Conservation (phyloP, 352 stramenopile genomes). For the Phytophthora palmivora region DNA sequence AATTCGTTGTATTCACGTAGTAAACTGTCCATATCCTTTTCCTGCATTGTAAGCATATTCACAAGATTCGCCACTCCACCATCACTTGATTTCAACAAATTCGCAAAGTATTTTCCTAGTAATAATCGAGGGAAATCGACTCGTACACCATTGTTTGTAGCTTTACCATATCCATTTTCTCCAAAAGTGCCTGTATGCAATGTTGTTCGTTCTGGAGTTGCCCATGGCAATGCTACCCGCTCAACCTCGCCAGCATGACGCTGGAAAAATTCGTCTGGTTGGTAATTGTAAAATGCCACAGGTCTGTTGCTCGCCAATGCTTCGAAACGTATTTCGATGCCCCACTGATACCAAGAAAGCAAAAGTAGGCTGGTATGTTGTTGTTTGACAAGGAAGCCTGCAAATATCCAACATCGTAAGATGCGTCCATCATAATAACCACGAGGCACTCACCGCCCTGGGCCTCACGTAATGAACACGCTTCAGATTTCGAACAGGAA, state of each 20-base stretch:
- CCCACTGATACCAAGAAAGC: slow-evolving; percentile 40
- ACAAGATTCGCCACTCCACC: slow-evolving; percentile 27
- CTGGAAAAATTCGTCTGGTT: slow-evolving; percentile 54
- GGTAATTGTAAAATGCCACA: slow-evolving; percentile 60
- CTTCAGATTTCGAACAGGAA: no score
- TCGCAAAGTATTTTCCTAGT: slow-evolving; percentile 45
- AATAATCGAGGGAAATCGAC: slow-evolving; percentile 48
- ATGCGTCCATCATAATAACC: slow-evolving; percentile 47
- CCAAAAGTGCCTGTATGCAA: slow-evolving; percentile 48
- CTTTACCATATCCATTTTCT: slow-evolving; percentile 52
- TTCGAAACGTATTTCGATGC: slow-evolving; percentile 38
- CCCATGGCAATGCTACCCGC: slow-evolving; percentile 47
- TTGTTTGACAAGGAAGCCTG: slow-evolving; percentile 51
- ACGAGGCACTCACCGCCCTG: slow-evolving; percentile 49
- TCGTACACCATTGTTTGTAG: slow-evolving; percentile 49
- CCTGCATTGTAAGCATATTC: slow-evolving; percentile 28
- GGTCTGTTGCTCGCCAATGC: slow-evolving; percentile 31
- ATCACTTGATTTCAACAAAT: slow-evolving; percentile 24
- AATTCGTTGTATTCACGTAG: slow-evolving; percentile 18
- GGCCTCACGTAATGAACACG: no score
- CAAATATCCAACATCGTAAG: slow-evolving; percentile 48
- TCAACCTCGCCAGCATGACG: slow-evolving; percentile 34
- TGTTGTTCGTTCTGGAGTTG: slow-evolving; percentile 26
- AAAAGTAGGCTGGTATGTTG: slow-evolving; percentile 50
- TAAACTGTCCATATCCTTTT: slow-evolving; percentile 30